Percentiles rank a stretch among this genome's conserved stretches.
Evolutionary conservation across 441 rosid genomes (phyloP).

Genomic region (Pelargonium australe): DNA sequence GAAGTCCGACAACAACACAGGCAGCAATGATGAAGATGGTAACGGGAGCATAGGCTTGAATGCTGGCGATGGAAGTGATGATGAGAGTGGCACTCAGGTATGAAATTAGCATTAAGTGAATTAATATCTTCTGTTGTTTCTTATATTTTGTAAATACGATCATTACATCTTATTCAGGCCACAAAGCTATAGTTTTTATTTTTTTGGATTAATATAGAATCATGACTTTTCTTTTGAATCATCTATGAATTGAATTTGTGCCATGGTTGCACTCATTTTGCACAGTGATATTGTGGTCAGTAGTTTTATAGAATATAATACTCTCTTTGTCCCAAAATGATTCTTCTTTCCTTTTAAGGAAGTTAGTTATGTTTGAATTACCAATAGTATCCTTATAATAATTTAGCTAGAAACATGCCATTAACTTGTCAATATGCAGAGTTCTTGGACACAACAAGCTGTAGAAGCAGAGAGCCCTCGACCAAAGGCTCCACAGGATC

Average conservation of each 20-base stretch:
- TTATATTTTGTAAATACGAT: background rate
- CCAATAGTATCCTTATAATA: too few species aligned
- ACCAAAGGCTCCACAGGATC: constrained; percentile 34
- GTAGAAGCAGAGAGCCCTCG: constrained; percentile 45
- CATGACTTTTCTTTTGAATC: background rate
- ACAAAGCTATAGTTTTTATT: background rate
- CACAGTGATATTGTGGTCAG: background rate
- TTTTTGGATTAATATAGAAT: background rate
- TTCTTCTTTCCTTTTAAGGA: too few species aligned
- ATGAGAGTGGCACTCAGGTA: constrained; percentile 65
- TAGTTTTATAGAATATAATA: background rate
- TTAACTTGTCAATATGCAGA: constrained; percentile 28
- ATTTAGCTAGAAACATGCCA: too few species aligned
- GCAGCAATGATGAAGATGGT: constrained; percentile 36
- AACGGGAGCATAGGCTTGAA: constrained; percentile 35
- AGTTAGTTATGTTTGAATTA: too few species aligned
- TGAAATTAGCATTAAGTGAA: background rate
- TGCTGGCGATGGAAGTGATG: constrained; percentile 45
- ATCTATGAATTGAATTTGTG: background rate
- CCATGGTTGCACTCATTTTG: background rate
- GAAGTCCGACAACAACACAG: constrained; percentile 35
- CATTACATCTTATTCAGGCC: background rate
- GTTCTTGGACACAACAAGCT: constrained; percentile 58
- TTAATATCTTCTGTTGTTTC: background rate
- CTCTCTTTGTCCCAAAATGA: too few species aligned